Conservation (phyloP, 2,329 filamentous ascomycete species). For the Ophidiomyces ophidiicola region DNA sequence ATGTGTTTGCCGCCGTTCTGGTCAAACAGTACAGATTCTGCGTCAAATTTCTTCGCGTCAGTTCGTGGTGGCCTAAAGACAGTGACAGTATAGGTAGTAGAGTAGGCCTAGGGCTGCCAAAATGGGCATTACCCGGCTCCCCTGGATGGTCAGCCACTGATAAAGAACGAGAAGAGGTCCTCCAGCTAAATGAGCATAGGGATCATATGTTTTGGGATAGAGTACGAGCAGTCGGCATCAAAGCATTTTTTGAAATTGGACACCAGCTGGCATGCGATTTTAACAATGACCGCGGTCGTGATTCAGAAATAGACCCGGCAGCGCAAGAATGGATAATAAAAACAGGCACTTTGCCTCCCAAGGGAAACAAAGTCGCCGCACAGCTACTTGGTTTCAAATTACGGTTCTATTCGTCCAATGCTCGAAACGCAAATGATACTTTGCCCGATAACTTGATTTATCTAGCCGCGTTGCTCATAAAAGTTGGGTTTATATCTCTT, state of each 20-base stretch:
- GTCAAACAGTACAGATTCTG: slow-evolving; percentile 92
- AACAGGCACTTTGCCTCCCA: slow-evolving; percentile 70
- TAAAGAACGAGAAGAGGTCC: slow-evolving; percentile 52
- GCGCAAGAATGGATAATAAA: slow-evolving; percentile 63
- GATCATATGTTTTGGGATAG: slow-evolving; percentile 71
- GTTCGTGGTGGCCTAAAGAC: slow-evolving; percentile 88
- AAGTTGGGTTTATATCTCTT: slow-evolving; percentile 91
- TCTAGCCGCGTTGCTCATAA: slow-evolving; percentile 81
- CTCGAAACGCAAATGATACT: slow-evolving; percentile 60
- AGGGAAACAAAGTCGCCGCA: slow-evolving; percentile 81
- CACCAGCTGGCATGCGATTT: slow-evolving; percentile 53
- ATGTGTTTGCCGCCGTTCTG: slow-evolving; percentile 85
- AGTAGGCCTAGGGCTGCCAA: slow-evolving; percentile 54
- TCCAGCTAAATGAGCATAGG: slow-evolving; percentile 47
- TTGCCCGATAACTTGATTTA: slow-evolving; percentile 89
- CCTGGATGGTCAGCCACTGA: slow-evolving; percentile 51
- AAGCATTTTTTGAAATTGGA: slow-evolving; percentile 83
- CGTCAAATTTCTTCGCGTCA: slow-evolving; percentile 77
- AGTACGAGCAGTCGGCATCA: slow-evolving; percentile 61
- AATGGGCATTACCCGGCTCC: slow-evolving; percentile 69
- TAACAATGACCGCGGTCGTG: slow-evolving; percentile 36
- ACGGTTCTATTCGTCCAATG: slow-evolving; percentile 77
- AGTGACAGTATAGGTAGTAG: slow-evolving; percentile 37
- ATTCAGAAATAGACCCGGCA: slow-evolving; percentile 37
- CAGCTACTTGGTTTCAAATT: slow-evolving; percentile 95